Base-by-base conservation (phyloP, 169 alveolate genomes). In the Neospora caninum region DNA sequence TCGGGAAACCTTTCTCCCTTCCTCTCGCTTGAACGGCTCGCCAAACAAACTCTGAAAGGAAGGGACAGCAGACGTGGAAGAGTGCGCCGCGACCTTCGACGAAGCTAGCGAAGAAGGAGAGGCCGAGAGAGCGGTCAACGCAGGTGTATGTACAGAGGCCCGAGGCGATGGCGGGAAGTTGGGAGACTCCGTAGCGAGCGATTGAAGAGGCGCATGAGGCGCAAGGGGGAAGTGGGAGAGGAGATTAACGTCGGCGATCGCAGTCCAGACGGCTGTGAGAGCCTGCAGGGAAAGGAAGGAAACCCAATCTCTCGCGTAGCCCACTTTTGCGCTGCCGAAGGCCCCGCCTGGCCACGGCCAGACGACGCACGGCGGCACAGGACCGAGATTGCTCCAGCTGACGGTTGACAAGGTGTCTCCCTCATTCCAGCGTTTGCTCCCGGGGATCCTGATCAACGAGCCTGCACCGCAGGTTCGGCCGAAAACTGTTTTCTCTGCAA, bases 181-280 rank as follows among this genome's bases (percentile, higher is more conserved):
- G 31, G 20, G 73, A 27, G 73, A 29, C 31, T 16, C n/a, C 1
- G 86, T 18, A 10, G 43, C 43, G 31, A n/a, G 49, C 49, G 86
- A 78, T 16, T 20, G 45, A 2, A 78, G 49, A 36, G 86, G 18
- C 45, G 39, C 45, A 10, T 78, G 39, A 10, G 39, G 39, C 1
- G 43, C 1, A 39, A 92, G 87, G 22, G 94, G 73, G 88, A 92
- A 92, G 42, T 80, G 92, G 25, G 64, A 9, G 31, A 80, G 80
- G 31, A 92, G 54, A 18, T 83, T 41, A 0, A 58, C 36, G 92
- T 92, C 94, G n/a, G 88, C 88, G 67, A 92, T 25, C 39, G 94
- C 94, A 0, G 94, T 92, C 94, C 94, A 92, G 41, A 92, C 94
- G 25, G 94, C 94, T 31, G 92, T 83, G 82, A 92, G 94, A 13